Evolutionary conservation across 140 eudicot species (phyloP).

Genomic region (Senecio squalidus): DNA sequence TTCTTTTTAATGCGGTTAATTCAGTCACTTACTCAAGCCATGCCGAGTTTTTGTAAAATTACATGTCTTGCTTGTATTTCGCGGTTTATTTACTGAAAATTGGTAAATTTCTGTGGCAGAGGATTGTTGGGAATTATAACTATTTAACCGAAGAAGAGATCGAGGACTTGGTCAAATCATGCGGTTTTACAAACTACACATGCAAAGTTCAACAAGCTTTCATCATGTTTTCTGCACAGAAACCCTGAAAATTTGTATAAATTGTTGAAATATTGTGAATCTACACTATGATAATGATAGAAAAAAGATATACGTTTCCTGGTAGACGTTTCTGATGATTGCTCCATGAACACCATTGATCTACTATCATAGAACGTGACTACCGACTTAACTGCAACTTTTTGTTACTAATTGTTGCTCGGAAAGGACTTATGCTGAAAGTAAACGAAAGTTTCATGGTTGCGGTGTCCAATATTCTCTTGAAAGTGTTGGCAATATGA

Average conservation of each 20-base stretch:
- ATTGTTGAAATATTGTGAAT: background rate
- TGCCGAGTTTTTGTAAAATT: background rate
- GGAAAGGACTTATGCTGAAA: too few relatives aligned
- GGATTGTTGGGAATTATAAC: slow-evolving; percentile 32
- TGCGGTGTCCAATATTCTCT: too few relatives aligned
- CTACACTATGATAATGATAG: background rate
- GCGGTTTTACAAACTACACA: slow-evolving; percentile 71
- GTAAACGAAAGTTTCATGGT: too few relatives aligned
- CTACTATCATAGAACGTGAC: too few relatives aligned
- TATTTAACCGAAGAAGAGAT: slow-evolving; percentile 71
- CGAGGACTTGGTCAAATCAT: slow-evolving; percentile 67
- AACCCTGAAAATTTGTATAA: slow-evolving; percentile 39
- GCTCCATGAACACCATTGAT: background rate
- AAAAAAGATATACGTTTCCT: background rate
- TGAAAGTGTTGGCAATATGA: too few relatives aligned
- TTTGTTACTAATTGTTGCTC: too few relatives aligned
- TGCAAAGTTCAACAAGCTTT: slow-evolving; percentile 67
- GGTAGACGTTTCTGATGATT: background rate
- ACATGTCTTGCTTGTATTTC: background rate
- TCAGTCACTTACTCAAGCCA: background rate
- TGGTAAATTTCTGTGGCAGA: slow-evolving; percentile 34
- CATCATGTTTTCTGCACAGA: slow-evolving; percentile 88
- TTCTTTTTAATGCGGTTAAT: too few relatives aligned
- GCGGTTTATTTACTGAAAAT: background rate
- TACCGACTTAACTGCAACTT: slow-evolving; percentile 1